Base-by-base conservation (phyloP, 352 stramenopile species). In the Saprolegnia parasitica region DNA sequence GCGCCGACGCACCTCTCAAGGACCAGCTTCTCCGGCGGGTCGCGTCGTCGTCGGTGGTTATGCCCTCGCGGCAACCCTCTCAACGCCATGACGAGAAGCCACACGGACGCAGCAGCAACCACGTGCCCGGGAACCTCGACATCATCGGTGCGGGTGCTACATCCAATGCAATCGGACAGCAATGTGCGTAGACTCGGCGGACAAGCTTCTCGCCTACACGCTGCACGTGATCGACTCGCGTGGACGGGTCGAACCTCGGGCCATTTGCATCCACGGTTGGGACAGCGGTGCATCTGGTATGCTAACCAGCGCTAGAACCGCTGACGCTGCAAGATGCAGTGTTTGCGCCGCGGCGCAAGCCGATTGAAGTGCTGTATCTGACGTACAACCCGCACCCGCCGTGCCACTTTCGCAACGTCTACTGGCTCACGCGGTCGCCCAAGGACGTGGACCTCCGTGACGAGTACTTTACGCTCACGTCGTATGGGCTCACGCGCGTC, bases 341-440 rank as follows among this genome's bases (percentile, higher is more conserved):
- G n/a, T 65, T 65, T 23, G 57, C 37, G 13, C 57, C 57, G 1
- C 18, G 13, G 57, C 57, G 57, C 10, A 65, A 65, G 24, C 57
- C 57, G 18, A 15, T 65, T 1, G 37, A 49, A 16, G 47, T 65
- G 26, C 18, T 32, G 13, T 65, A 65, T 24, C 40, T 65, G 13
- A 10, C 23, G 6, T 65, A 52, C 40, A 35, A 65, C 37, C 35
- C 57, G 23, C 24, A 39, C 24, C 57, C 57, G n/a, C 57, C 57
- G 16, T 65, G 57, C 40, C 35, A 65, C 16, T 65, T 65, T 52
- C 23, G 24, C n/a, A 65, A 65, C 24, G 40, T 65, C 15, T 65
- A 65, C 24, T 65, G 57, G 57, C 57, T 65, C 40, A 13, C 8
- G 46, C 57, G 18, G 8, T 32, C 37, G 13, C 32, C 57, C 57